Base-by-base conservation (phyloP, 805 yeast genomes). In the Cyberlindnera maritima region DNA sequence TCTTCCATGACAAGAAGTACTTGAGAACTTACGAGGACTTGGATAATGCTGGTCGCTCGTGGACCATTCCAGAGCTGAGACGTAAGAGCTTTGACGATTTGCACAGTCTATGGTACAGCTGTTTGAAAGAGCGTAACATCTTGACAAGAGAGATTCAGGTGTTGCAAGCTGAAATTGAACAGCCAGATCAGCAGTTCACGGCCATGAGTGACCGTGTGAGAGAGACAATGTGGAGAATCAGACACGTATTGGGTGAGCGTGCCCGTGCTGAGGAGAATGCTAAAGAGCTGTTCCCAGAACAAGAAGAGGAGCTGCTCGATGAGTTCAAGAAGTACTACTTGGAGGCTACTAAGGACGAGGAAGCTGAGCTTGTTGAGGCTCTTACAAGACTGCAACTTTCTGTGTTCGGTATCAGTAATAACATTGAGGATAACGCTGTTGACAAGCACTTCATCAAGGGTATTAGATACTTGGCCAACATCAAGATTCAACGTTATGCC, bases 31-130 rank as follows among this genome's bases (percentile, higher is more conserved):
- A 76, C 3, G 78, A 73, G 2, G 87, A 83, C 19, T 59, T 81
- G 25, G 71, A 77, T 42, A 62, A 65, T 25, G 68, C 71, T 10
- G 83, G 94, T 14, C 76, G 96, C 58, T 71, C 94, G 4, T 94
- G 99, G 99, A 69, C 85, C 6, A 74, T 90, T 44, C 85, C 89
- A 4, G 98, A 92, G 63, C 77, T 94, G 58, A 81, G 99, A 64
- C 77, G 95, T 52, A 94, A 94, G 66, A 80, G 88, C 15, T 94
- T 90, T 61, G 94, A 90, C 35, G 99, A 94, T 63, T 71, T 94
- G 57, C 99, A 94, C 66, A 78, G 81, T 32, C 72, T 94, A 58
- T 94, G 99, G 98, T 92, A 88, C 64, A 75, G 85, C 37, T 81
- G 91, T 56, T 68, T 92, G 55, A 86, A 80, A 62, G 96, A 94